phyloP scores from a whole-genome alignment of 2,329 filamentous ascomycete species.

The Orbilia javanica region DNA sequence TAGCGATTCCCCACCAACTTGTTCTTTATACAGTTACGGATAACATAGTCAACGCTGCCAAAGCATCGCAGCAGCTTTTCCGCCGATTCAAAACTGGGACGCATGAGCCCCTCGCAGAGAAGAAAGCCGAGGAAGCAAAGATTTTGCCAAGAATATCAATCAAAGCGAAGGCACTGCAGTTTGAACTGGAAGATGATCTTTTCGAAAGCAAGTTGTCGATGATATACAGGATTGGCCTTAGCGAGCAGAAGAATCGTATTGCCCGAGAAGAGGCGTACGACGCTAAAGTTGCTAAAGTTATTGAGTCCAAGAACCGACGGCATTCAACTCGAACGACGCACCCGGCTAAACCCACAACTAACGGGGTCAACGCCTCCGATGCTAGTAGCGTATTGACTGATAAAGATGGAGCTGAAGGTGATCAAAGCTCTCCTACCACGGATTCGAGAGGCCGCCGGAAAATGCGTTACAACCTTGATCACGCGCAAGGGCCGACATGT shows the following conservation, averaged over 20 bases:
- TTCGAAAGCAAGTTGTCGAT: slow-evolving; percentile 98
- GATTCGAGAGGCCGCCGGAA: slow-evolving; percentile 61
- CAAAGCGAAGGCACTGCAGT: slow-evolving; percentile 82
- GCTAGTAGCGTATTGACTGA: slow-evolving; percentile 33
- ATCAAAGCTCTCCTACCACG: slow-evolving; percentile 33
- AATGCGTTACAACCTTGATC: slow-evolving; percentile 82
- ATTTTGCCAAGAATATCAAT: slow-evolving; percentile 86
- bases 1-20: slow-evolving; percentile 91
- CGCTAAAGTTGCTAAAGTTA: slow-evolving; percentile 86
- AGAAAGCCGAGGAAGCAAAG: slow-evolving; percentile 86
- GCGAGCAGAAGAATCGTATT: slow-evolving; percentile 89
- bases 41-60: slow-evolving; percentile 87
- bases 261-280: slow-evolving; percentile 91
- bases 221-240: slow-evolving; percentile 88
- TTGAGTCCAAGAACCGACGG: slow-evolving; percentile 75
- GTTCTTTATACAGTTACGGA: slow-evolving; percentile 92
- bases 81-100: slow-evolving; percentile 90
- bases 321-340: slow-evolving; percentile 52
- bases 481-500: slow-evolving; percentile 78
- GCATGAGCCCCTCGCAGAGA: slow-evolving; percentile 88
- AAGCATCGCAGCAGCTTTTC: slow-evolving; percentile 89
- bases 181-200: slow-evolving; percentile 93
- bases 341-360: slow-evolving; percentile 44
- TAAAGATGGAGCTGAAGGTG: slow-evolving; percentile 24
- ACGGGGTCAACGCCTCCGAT: slow-evolving; percentile 49